Conservation (phyloP, 371 early-diverging fungal genomes). For the Mortierella sp. region DNA sequence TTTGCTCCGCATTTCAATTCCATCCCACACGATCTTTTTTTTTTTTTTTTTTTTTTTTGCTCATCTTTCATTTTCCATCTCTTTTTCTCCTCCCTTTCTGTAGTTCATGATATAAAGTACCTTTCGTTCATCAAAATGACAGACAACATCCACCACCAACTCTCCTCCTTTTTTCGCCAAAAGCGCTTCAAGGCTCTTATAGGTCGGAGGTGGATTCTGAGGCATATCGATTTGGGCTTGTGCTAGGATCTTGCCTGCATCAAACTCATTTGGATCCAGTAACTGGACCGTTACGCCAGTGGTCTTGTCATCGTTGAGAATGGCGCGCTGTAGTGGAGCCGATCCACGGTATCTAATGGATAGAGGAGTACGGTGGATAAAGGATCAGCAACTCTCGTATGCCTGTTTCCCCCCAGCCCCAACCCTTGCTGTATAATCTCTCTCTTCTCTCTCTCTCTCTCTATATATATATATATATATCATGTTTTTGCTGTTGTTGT, state of each 20-base stretch:
- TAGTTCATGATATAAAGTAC: conserved; percentile 28
- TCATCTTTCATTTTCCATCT: too few relatives aligned
- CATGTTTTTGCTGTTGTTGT: not conserved
- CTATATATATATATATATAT: too few relatives aligned
- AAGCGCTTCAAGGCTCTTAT: conserved; percentile 58
- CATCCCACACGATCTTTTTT: too few relatives aligned
- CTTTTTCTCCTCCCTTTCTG: not conserved
- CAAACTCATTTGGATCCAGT: conserved; percentile 78
- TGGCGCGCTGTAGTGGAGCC: conserved; percentile 90
- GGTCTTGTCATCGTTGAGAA: conserved; percentile 77
- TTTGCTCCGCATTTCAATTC: conserved; percentile 6
- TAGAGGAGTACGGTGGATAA: not conserved
- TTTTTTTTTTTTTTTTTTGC: too few relatives aligned
- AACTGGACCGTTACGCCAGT: conserved; percentile 93
- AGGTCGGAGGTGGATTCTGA: conserved; percentile 37
- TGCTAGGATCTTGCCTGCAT: conserved; percentile 86
- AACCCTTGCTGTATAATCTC: not conserved
- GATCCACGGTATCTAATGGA: conserved; percentile 86
- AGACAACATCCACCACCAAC: conserved; percentile 69
- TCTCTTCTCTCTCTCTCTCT: too few relatives aligned
- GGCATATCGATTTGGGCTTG: conserved; percentile 67
- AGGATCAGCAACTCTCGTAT: not conserved
- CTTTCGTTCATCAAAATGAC: conserved; percentile 64
- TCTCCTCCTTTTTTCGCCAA: conserved; percentile 75
- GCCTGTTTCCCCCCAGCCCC: not conserved